A percentile compares a stretch with the other conserved stretches of the same genome.
Conservation (phyloP, 352 stramenopile species). For the Globisporangium recalcitrans region DNA sequence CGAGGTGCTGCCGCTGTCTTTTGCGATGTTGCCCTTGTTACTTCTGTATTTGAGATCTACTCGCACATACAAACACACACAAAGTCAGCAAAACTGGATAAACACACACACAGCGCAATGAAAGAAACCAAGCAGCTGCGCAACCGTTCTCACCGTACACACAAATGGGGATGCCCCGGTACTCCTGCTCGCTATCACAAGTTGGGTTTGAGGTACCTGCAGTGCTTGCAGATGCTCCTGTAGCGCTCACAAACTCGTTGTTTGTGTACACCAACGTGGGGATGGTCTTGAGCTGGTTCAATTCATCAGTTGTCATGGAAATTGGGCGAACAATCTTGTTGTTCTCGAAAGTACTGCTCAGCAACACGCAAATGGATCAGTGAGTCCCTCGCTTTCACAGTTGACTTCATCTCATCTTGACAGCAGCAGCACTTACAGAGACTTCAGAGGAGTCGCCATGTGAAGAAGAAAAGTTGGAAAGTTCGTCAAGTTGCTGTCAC, state of each 20-base stretch:
- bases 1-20: constrained; percentile 1
- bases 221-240: neutral
- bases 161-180: constrained; percentile 19
- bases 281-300: constrained; percentile 17
- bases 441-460: constrained; percentile 20
- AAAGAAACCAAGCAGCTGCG: neutral
- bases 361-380: neutral
- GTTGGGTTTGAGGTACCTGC: neutral
- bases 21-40: neutral
- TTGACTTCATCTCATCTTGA: too few species aligned
- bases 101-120: neutral
- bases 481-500: constrained; percentile 29
- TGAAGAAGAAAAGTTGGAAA: constrained; percentile 40
- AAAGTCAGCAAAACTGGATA: neutral
- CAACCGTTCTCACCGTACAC: constrained; percentile 15
- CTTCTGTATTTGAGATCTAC: constrained; percentile 5
- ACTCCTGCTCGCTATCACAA: constrained; percentile 4
- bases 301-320: constrained; percentile 11
- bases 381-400: neutral
- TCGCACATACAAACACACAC: neutral
- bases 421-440: constrained; percentile 16
- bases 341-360: constrained; percentile 11
- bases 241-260: constrained; percentile 13
- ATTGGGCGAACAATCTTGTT: constrained; percentile 22
- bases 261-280: constrained; percentile 12